phyloP scores from a whole-genome alignment of 2,329 filamentous ascomycete species.

The Claviceps spartinae region DNA sequence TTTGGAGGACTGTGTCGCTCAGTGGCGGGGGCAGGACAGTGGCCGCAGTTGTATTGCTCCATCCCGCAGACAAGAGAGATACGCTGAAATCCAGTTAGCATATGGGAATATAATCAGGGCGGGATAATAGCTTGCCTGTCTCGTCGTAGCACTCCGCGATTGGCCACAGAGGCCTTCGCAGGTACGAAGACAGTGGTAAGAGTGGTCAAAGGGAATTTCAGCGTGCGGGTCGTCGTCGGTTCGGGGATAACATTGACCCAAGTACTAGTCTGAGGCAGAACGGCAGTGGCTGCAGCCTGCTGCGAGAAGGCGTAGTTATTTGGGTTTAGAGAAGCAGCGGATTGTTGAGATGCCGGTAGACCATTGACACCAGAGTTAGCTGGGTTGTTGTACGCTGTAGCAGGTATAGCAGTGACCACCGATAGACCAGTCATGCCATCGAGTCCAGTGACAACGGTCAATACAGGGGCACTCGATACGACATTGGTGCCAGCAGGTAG shows the following conservation, averaged over 20 bases:
- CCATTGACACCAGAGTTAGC: conserved; percentile 7
- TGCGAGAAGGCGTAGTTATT: conserved; percentile 13
- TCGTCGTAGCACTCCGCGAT: conserved; percentile 17
- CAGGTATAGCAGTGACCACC: conserved; percentile 7
- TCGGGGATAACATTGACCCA: conserved; percentile 26
- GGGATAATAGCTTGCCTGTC: conserved; percentile 13
- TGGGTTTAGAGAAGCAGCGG: conserved; percentile 3
- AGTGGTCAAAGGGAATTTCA: conserved; percentile 25
- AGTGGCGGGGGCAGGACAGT: neutral
- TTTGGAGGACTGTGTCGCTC: neutral
- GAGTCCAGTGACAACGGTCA: conserved; percentile 14
- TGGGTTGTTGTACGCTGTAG: conserved; percentile 8
- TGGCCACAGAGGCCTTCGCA: conserved; percentile 5
- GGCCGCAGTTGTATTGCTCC: conserved; percentile 19
- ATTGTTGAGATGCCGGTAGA: conserved; percentile 6
- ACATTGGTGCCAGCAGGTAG: conserved; percentile 11
- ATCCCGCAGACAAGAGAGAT: conserved; percentile 8
- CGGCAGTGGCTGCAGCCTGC: conserved; percentile 7
- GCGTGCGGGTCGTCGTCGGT: conserved; percentile 26
- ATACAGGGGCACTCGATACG: conserved; percentile 11
- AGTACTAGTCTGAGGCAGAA: conserved; percentile 20
- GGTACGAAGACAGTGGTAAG: conserved; percentile 20
- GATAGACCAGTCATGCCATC: conserved; percentile 12
- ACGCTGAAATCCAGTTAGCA: conserved; percentile 9
- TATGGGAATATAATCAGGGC: neutral